Base-by-base conservation (phyloP, 2,329 filamentous ascomycete species). In the Curvularia lunata region DNA sequence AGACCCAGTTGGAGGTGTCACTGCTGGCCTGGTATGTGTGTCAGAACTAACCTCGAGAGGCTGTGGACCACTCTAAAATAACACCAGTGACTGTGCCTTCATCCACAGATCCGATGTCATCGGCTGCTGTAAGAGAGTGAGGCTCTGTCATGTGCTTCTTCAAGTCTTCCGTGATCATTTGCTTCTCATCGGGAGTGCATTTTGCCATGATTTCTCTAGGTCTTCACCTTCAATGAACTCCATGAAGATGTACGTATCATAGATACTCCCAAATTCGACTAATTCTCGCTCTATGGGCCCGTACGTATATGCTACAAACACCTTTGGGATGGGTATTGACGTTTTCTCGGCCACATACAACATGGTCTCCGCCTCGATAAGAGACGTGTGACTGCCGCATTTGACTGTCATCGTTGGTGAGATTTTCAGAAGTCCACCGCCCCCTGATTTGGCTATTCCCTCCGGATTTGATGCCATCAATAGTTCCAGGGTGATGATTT, bases 21-120 rank as follows among this genome's bases (percentile, higher is more conserved):
- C 21, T 32, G 46, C n/a, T 50, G 4, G 13, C 32, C 2, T 23
- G 2, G n/a, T 41, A 23, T 53, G 12, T 10, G 41, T 47, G 25
- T 46, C 23, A 41, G 32, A 45, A 58, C 55, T 49, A 12, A 63
- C 65, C 63, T 61, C 27, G 59, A 9, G 13, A 56, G 47, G 52
- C 56, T 52, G 64, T 64, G 40, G 56, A 64, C 65, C 65, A 65
- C 41, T 67, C 59, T 38, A 67, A 54, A n/a, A 67, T 66, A n/a
- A 59, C 16, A 66, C 65, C 63, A 55, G 56, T 66, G 19, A 66
- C 61, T 30, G 63, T 61, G 42, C 65, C 65, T 13, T 38, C 40
- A 48, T 66, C 32, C 27, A 63, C 61, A 18, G 61, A 64, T 54
- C 65, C 63, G 7, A 66, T 65, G 41, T 66, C 65, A n/a, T 42